Conservation (phyloP, 495 filamentous ascomycete genomes). For the Copromyces sp. region DNA sequence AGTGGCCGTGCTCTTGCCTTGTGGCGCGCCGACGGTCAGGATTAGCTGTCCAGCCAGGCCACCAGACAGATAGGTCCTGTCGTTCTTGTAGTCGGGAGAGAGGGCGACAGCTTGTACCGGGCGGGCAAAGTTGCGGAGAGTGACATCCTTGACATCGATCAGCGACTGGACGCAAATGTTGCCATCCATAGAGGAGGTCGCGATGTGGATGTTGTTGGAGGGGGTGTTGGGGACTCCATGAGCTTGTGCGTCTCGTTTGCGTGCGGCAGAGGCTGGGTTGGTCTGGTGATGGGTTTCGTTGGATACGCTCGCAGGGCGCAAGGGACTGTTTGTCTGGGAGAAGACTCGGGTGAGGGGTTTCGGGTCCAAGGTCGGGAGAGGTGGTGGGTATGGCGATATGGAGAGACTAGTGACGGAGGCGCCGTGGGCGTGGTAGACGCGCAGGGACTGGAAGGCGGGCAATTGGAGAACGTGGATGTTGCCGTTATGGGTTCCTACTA, state of each 20-base stretch:
- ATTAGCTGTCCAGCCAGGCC: slow-evolving; percentile 83
- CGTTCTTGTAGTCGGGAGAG: slow-evolving; percentile 84
- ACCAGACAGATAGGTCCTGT: slow-evolving; percentile 79
- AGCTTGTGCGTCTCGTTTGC: slow-evolving; percentile 35
- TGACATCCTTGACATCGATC: slow-evolving; percentile 63
- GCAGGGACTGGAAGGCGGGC: slow-evolving; percentile 65
- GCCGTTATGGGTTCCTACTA: slow-evolving; percentile 92
- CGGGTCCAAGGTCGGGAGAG: slow-evolving; percentile 47
- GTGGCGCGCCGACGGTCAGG: slow-evolving; percentile 70
- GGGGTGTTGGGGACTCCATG: slow-evolving; percentile 51
- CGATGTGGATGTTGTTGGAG: slow-evolving; percentile 84
- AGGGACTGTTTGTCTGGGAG: slow-evolving; percentile 33
- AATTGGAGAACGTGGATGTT: slow-evolving; percentile 85
- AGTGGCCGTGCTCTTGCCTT: slow-evolving; percentile 68
- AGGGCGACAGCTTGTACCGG: slow-evolving; percentile 83
- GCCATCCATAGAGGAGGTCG: slow-evolving; percentile 88
- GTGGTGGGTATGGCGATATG: slow-evolving; percentile 80
- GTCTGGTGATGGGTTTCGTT: slow-evolving; percentile 33
- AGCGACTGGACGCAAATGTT: slow-evolving; percentile 84
- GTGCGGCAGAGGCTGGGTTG: slow-evolving; percentile 40
- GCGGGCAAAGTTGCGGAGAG: slow-evolving; percentile 83
- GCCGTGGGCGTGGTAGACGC: slow-evolving; percentile 81
- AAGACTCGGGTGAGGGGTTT: slow-evolving; percentile 39
- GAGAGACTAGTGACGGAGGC: slow-evolving; percentile 85
- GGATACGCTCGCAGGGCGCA: slow-evolving; percentile 27